Evolutionary conservation across 169 alveolate species (phyloP), one percentile per base, ranked within the genome.

Genomic region (Cryptosporidium andersoni): DNA sequence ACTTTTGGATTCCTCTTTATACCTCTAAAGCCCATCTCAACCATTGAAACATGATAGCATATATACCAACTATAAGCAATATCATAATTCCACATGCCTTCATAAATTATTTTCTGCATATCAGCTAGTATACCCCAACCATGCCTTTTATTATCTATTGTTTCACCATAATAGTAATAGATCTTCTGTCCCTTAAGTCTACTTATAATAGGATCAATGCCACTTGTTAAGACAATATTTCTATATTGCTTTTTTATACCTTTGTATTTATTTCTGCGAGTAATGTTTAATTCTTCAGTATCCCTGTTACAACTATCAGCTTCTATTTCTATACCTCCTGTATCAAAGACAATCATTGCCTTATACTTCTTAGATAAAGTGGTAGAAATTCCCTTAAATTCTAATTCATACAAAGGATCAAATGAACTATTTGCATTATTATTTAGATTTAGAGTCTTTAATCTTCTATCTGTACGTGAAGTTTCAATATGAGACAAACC

Each of bases 101-200:
- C 92, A 56, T 88, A 89, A 34, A 89, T 62, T 4, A 89, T 88
- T 64, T 88, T 51, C 51, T 89, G 82, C 47, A 65, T 67, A 60
- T 81, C 81, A 36, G 89, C 88, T 11, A 89, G 60, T 80, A 89
- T 81, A 2, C 92, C 92, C 92, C 92, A 89, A 12, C 92, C 92
- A 80, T 89, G 81, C 37, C 92, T 39, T 12, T 81, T 58, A 66
- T 82, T 89, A 52, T 89, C 89, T 3, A 89, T 25, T 0, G 92
- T 82, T 34, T 89, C 92, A 5, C 92, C 92, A 43, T 81, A 81
- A 12, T 89, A 89, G 49, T 81, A 85, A 62, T 64, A 89, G 3
- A 60, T 1, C 7, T 49, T 64, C 34, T n/a, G 3, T 3, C 48
- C 62, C 34, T 58, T 58, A 39, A 74, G 43, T 9, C 49, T 3